Base-by-base conservation (phyloP, 495 filamentous ascomycete genomes). In the Hyaloscypha variabilis region DNA sequence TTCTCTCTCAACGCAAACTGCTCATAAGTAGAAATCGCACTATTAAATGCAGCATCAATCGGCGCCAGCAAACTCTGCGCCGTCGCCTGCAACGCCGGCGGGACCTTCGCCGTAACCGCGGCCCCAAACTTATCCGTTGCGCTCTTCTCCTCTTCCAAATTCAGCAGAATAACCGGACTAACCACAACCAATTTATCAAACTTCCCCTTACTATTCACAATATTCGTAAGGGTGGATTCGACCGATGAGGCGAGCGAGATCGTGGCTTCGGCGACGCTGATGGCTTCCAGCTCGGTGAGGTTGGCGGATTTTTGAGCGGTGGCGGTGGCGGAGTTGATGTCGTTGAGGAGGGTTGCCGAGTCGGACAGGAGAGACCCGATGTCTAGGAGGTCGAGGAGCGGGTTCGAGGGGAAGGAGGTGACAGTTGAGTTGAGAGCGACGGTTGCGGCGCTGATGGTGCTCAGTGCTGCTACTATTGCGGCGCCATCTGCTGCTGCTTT, bases 81-180 rank as follows among this genome's bases (percentile, higher is more conserved):
- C 24, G 69, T 11, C 0, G 30, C 57, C 67, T 71, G 66, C 46
- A 76, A 63, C 4, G 56, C 60, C 31, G 55, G 62, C 1, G 78
- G 78, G 36, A 80, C 71, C 73, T 79, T 78, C 2, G n/a, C 63
- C 0, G 73, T 56, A 6, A 77, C 72, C 0, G 69, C 73, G 2
- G 58, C 70, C 11, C 70, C 69, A 67, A 78, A 73, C 2, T 74
- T 65, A 19, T 61, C 59, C 8, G 76, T 77, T 4, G 74, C 75
- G 8, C 51, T n/a, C 69, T 77, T 71, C 72, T 77, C 66, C 39
- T 69, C 50, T 39, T 72, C 64, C 34, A 79, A 55, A 67, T 69
- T 77, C 10, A 75, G 25, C 31, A 76, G 65, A 34, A 77, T 74
- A 23, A 73, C 59, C 3, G 77, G 76, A 58, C 59, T 68, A 25